Base-by-base conservation (phyloP, 306 rosid genomes). In the Trichosanthes truncata region DNA sequence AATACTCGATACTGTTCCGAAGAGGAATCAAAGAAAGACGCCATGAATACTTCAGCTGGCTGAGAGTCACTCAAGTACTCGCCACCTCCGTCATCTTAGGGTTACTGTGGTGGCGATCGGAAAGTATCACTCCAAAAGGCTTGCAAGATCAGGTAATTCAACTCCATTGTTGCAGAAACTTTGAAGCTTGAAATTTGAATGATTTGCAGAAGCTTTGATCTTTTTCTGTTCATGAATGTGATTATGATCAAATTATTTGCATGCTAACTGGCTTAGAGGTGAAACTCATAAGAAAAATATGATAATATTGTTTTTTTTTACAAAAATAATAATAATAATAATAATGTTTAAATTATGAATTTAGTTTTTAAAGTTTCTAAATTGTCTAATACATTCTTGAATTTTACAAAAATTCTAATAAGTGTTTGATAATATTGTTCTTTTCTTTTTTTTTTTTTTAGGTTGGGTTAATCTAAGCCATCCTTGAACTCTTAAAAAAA, bases 81-180 rank as follows among this genome's bases (percentile, higher is more conserved):
- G 88, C 97, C 72, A 96, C 99, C 11, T 97, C 99, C 74, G n/a
- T 91, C 76, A 93, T 96, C 83, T 84, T 96, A 85, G 99, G 99
- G 51, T 88, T 96, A 78, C 97, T 96, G 2, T 96, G 99, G 99
- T 96, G 97, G 98, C 97, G 83, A 78, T 96, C 97, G 14, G 99
- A 91, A 85, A 62, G 85, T 68, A 78, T 71, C 4, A 88, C 62
- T 78, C 90, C 86, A 43, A 86, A 85, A 83, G 94, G 87, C 81
- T 90, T 89, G 43, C 93, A 90, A 80, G 99, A 96, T 87, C 99
- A 96, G 97, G 99, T 91, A 84, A 80, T 59, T 48, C 76, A 48
- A 48, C 40, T 41, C 68, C 60, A 73, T 73, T 73, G 57, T 48
- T 38, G 25, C 14, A 45, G 46, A 53, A 43, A 46, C 72, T 45